phyloP scores from a whole-genome alignment of 495 filamentous ascomycete species.

The Lophiostoma macrostomum region DNA sequence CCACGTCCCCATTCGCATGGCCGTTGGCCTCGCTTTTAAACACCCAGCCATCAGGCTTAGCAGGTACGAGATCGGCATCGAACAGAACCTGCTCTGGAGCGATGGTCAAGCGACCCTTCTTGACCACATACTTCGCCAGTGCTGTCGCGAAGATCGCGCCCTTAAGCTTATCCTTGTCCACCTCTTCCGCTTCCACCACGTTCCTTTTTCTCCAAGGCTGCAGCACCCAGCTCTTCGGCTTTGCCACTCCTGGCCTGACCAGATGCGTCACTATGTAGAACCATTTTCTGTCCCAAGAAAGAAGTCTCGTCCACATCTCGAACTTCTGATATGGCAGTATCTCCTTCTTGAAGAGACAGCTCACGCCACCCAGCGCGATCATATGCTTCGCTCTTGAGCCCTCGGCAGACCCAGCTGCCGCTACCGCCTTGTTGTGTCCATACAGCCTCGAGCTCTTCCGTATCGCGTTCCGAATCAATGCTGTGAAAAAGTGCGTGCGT shows the following conservation, averaged over 20 bases:
- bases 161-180: conserved; percentile 45
- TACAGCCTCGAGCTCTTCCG: conserved; percentile 1
- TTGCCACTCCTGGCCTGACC: conserved; percentile 57
- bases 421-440: background rate
- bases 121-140: conserved; percentile 85
- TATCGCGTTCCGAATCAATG: conserved; percentile 58
- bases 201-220: conserved; percentile 45
- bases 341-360: conserved; percentile 64
- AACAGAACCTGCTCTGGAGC: conserved; percentile 73
- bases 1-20: conserved; percentile 14
- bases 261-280: conserved; percentile 72
- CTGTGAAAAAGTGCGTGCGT: conserved; percentile 59
- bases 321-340: conserved; percentile 63
- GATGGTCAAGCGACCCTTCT: conserved; percentile 81
- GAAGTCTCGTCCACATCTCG: conserved; percentile 64
- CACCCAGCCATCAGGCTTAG: conserved; percentile 40
- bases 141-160: conserved; percentile 64
- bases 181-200: conserved; percentile 35
- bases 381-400: conserved; percentile 40
- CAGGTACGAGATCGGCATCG: conserved; percentile 65
- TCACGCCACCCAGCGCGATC: conserved; percentile 65
- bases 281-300: conserved; percentile 84
- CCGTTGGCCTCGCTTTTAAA: conserved; percentile 16
- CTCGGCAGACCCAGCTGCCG: background rate
- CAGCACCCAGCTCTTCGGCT: conserved; percentile 48